Conservation (phyloP, 2,329 filamentous ascomycete species). For the Orbilia ellipsospora region DNA sequence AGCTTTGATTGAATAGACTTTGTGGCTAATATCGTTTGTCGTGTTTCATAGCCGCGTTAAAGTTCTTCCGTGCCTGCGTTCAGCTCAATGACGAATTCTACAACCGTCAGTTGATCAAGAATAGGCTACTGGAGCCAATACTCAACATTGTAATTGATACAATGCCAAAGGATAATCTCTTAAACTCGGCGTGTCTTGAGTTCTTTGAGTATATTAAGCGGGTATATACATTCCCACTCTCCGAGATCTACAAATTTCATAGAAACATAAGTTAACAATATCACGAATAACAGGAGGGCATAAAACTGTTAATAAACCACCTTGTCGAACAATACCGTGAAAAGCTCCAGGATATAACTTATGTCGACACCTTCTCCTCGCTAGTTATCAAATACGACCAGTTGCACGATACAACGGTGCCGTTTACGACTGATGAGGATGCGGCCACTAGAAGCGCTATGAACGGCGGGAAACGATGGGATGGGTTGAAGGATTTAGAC, state of each 20-base stretch:
- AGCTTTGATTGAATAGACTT: constrained; percentile 1
- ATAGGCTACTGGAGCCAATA: constrained; percentile 83
- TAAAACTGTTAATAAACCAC: constrained; percentile 84
- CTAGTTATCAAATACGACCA: constrained; percentile 83
- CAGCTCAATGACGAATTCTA: constrained; percentile 91
- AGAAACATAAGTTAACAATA: not conserved
- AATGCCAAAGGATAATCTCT: constrained; percentile 89
- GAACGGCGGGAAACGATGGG: constrained; percentile 72
- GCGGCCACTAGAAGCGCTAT: constrained; percentile 64
- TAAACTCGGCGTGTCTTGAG: constrained; percentile 93
- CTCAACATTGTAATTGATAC: constrained; percentile 84
- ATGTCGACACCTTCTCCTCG: constrained; percentile 84
- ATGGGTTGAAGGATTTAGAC: constrained; percentile 83
- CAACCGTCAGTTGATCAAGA: constrained; percentile 82
- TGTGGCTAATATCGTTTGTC: constrained; percentile 39
- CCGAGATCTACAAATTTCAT: not conserved
- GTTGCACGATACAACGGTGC: constrained; percentile 74
- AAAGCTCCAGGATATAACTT: constrained; percentile 78
- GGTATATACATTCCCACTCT: constrained; percentile 54
- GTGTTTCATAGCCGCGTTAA: constrained; percentile 75
- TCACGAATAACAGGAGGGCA: constrained; percentile 70
- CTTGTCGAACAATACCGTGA: constrained; percentile 86
- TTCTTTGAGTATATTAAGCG: constrained; percentile 87
- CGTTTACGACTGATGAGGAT: constrained; percentile 68
- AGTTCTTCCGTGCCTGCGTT: constrained; percentile 90